phyloP scores from a whole-genome alignment of 129 eudicot species.

The Tagetes patula region DNA sequence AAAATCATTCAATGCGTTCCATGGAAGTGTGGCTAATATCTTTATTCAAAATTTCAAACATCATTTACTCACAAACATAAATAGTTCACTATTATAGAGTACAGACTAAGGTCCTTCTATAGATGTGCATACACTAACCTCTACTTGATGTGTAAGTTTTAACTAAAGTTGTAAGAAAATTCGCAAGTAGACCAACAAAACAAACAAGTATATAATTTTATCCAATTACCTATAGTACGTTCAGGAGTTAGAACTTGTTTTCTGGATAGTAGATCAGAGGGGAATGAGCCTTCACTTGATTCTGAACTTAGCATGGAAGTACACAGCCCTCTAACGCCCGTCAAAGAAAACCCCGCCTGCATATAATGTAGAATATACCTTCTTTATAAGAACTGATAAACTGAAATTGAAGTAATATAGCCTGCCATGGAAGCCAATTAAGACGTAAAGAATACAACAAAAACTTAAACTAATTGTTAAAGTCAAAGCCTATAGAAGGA shows the following conservation, averaged over 20 bases:
- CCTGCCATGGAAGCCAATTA: background rate
- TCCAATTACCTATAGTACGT: constrained; percentile 57
- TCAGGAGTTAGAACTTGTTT: constrained; percentile 50
- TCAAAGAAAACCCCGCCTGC: constrained; percentile 40
- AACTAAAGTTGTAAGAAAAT: background rate
- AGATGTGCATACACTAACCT: background rate
- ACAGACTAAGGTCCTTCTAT: background rate
- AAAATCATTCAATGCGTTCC: background rate
- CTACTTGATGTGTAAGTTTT: background rate
- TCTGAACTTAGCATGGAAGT: constrained; percentile 58
- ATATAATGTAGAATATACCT: background rate
- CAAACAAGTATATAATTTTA: background rate
- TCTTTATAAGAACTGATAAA: background rate
- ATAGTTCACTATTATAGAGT: background rate
- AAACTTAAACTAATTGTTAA: background rate
- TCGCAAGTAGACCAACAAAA: no score
- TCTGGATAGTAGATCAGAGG: constrained; percentile 59
- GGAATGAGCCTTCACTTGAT: constrained; percentile 60
- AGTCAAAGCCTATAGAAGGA: background rate
- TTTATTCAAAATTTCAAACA: background rate
- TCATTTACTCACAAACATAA: background rate
- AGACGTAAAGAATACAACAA: background rate
- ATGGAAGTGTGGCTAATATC: background rate
- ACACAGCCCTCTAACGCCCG: constrained; percentile 43
- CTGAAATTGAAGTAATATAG: background rate